Evolutionary conservation across 208 protist genomes (phyloP).

Genomic region (Trichomonas gallinae): DNA sequence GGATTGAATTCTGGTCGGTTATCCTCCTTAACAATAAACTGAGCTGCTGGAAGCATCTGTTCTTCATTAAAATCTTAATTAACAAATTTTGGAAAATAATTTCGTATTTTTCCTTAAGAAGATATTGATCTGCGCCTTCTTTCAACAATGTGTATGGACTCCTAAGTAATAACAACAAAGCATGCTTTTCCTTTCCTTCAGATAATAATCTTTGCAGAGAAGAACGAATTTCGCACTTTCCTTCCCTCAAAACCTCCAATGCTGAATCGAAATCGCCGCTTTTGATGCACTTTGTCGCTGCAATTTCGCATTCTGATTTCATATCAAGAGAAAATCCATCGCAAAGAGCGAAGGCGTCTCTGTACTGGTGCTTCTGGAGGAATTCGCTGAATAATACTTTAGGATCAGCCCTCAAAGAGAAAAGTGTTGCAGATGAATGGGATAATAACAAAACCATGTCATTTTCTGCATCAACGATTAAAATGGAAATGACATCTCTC

Average conservation of each 20-base stretch:
- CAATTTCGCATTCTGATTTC: background rate
- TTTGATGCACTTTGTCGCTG: background rate
- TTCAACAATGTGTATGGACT: background rate
- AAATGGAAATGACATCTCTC: background rate
- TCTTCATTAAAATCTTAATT: background rate
- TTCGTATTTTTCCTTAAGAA: no score
- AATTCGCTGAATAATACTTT: background rate
- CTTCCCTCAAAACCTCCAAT: background rate
- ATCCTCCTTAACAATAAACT: background rate
- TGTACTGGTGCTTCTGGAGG: background rate
- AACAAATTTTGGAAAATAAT: background rate
- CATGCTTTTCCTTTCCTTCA: background rate
- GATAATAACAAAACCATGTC: background rate
- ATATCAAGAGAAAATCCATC: background rate
- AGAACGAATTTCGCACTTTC: background rate
- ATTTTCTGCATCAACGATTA: background rate
- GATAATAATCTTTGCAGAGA: background rate
- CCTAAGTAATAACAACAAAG: background rate
- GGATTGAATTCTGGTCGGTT: background rate
- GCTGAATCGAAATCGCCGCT: background rate
- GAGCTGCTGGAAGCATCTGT: background rate
- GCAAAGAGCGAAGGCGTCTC: background rate
- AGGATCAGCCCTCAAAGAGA: background rate
- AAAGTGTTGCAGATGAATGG: background rate
- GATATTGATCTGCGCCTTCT: background rate